Conservation (phyloP, 1,139 yeast species). For the Arxiozyma telluris region DNA sequence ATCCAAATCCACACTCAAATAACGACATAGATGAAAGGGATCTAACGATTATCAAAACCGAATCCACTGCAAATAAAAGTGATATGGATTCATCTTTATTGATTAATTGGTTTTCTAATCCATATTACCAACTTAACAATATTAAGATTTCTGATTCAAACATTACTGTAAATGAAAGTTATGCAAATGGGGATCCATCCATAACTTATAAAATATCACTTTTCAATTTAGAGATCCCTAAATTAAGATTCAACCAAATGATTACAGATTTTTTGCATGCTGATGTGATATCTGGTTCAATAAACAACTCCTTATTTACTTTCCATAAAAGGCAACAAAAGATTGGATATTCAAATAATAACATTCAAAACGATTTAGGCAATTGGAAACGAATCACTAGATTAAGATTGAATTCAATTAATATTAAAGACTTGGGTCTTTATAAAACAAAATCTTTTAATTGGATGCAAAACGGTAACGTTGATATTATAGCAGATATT, state of each 20-base stretch:
- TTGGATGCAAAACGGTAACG: conserved; percentile 64
- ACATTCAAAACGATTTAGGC: conserved; percentile 31
- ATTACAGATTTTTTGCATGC: conserved; percentile 63
- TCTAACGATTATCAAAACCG: not conserved
- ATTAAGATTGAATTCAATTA: conserved; percentile 56
- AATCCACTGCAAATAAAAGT: conserved; percentile 13
- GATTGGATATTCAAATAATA: conserved; percentile 33
- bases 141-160: conserved; percentile 8
- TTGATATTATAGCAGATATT: conserved; percentile 61
- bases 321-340: conserved; percentile 54
- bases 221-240: conserved; percentile 58
- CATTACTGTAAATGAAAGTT: conserved; percentile 25
- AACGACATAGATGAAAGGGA: not conserved
- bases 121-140: conserved; percentile 37
- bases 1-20: not conserved
- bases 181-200: conserved; percentile 1
- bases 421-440: conserved; percentile 37
- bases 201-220: conserved; percentile 43
- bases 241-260: conserved; percentile 48
- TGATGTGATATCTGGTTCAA: conserved; percentile 59
- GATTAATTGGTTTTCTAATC: conserved; percentile 30
- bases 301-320: conserved; percentile 65
- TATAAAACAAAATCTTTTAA: conserved; percentile 36
- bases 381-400: conserved; percentile 49
- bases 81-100: conserved; percentile 12